Percentiles rank a stretch among this genome's conserved stretches.
These are phyloP conservation scores for Trichoderma sp. DNA, from an alignment of 2,329 filamentous ascomycete genomes.

Conservation along the genomic window DNA sequence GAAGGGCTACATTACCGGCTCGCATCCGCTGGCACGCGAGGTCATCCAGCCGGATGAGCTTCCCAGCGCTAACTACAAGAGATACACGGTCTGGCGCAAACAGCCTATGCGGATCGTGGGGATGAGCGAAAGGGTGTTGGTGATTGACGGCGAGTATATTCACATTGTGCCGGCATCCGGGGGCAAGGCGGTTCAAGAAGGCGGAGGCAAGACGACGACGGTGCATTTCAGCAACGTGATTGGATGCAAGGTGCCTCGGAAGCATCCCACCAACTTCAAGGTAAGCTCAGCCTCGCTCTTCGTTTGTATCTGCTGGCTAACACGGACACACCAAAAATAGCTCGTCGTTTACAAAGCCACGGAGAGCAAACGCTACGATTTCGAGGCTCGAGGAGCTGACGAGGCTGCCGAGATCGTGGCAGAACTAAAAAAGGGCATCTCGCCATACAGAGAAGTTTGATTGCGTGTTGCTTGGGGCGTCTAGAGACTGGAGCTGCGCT, in stretches of 20 bases:
- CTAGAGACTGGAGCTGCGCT: neutral
- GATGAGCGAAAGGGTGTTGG: slow-evolving; percentile 70
- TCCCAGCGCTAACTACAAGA: slow-evolving; percentile 62
- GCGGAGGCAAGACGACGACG: slow-evolving; percentile 68
- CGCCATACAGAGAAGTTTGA: slow-evolving; percentile 57
- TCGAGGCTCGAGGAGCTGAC: slow-evolving; percentile 68
- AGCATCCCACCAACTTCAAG: slow-evolving; percentile 78
- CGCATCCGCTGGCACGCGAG: slow-evolving; percentile 66
- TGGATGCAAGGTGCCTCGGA: slow-evolving; percentile 75
- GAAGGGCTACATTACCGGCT: slow-evolving; percentile 50
- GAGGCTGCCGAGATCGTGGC: slow-evolving; percentile 76
- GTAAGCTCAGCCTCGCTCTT: slow-evolving; percentile 40
- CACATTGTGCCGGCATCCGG: slow-evolving; percentile 73
- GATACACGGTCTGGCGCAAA: slow-evolving; percentile 77
- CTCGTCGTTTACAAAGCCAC: slow-evolving; percentile 70
- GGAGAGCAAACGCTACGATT: slow-evolving; percentile 80
- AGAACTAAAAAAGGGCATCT: slow-evolving; percentile 73
- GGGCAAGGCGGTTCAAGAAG: slow-evolving; percentile 63
- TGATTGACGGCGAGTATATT: slow-evolving; percentile 82
- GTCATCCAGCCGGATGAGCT: slow-evolving; percentile 58
- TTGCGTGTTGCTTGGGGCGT: neutral
- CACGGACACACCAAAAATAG: slow-evolving; percentile 35
- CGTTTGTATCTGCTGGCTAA: neutral
- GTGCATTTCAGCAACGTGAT: slow-evolving; percentile 81
- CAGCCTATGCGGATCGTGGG: slow-evolving; percentile 78